Evolutionary conservation across 805 yeast species (phyloP), one percentile per base, ranked within the genome.

Genomic region (Candida patagonica): DNA sequence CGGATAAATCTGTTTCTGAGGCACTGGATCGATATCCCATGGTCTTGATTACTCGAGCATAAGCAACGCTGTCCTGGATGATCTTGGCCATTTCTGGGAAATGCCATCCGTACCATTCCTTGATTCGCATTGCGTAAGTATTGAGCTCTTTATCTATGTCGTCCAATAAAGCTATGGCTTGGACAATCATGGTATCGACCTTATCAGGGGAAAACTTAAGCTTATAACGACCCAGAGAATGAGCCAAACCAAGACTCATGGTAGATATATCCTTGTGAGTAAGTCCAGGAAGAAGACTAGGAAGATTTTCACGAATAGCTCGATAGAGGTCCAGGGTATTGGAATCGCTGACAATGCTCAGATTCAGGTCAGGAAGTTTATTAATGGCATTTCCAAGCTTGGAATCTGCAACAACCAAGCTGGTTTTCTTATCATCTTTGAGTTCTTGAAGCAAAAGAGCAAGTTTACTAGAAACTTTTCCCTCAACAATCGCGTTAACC

Each of bases 51-150:
- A 87, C 83, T 70, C 94, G 81, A 46, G 97, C 97, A 64, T 78
- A 89, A 35, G 96, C 96, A 54, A 85, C 89, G 51, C 95, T 88
- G 67, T 89, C 98, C 52, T 81, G 78, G 54, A 92, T 83, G 63
- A 89, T 86, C 74, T 92, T 92, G 56, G 96, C 96, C 77, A 92
- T 77, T 67, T 92, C 98, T 29, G 98, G 98, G 80, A 92, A 92
- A 67, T 92, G 98, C 98, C 98, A 92, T 51, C 98, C 98, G 68
- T 92, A 92, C 98, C 98, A 92, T 70, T 92, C 98, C 70, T 89
- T 92, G 68, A 89, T 78, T 71, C 98, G 80, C 98, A 92, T 92
- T 52, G 97, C 95, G 57, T 89, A 92, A 39, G 96, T 92, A 70
- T 92, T 92, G 56, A 92, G 75, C 66, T 92, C 98, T 69, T 92